Evolutionary conservation across 2,329 filamentous ascomycete genomes (phyloP).

Genomic region (Penicillium brasilianum): DNA sequence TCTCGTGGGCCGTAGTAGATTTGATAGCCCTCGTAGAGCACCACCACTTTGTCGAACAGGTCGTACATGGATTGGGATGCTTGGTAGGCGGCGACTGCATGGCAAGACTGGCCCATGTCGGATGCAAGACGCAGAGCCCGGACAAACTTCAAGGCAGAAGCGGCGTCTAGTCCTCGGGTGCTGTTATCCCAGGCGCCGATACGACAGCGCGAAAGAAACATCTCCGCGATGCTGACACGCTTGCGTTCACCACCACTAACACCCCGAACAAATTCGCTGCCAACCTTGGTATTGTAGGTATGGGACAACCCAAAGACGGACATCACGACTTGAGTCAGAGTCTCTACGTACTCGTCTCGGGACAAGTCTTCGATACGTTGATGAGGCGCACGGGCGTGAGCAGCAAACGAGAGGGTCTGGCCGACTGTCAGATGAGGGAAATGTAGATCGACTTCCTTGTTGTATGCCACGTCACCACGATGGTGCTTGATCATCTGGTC

Average conservation of each 20-base stretch:
- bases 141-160: slow-evolving; percentile 62
- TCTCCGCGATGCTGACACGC: slow-evolving; percentile 56
- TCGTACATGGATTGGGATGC: slow-evolving; percentile 57
- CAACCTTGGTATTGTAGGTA: slow-evolving; percentile 52
- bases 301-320: slow-evolving; percentile 46
- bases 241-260: slow-evolving; percentile 65
- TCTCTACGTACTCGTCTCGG: slow-evolving; percentile 43
- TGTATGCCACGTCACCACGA: slow-evolving; percentile 40
- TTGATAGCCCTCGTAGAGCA: slow-evolving; percentile 75
- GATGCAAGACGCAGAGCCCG: slow-evolving; percentile 56
- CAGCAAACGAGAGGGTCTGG: slow-evolving; percentile 78
- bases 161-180: slow-evolving; percentile 57
- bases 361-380: slow-evolving; percentile 22
- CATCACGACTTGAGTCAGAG: slow-evolving; percentile 47
- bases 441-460: slow-evolving; percentile 49
- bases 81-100: slow-evolving; percentile 52
- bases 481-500: slow-evolving; percentile 71
- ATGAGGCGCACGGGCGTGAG: slow-evolving; percentile 59
- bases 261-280: slow-evolving; percentile 60
- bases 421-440: slow-evolving; percentile 69
- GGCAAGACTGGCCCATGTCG: slow-evolving; percentile 52
- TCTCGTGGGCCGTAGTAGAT: slow-evolving; percentile 72
- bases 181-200: slow-evolving; percentile 51
- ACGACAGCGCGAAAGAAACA: slow-evolving; percentile 33
- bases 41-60: slow-evolving; percentile 72